Percentiles rank a stretch among this genome's conserved stretches.
These are phyloP conservation scores for Penicillium sclerotiorum DNA, from an alignment of 2,329 filamentous ascomycete genomes.

Conservation along the genomic window DNA sequence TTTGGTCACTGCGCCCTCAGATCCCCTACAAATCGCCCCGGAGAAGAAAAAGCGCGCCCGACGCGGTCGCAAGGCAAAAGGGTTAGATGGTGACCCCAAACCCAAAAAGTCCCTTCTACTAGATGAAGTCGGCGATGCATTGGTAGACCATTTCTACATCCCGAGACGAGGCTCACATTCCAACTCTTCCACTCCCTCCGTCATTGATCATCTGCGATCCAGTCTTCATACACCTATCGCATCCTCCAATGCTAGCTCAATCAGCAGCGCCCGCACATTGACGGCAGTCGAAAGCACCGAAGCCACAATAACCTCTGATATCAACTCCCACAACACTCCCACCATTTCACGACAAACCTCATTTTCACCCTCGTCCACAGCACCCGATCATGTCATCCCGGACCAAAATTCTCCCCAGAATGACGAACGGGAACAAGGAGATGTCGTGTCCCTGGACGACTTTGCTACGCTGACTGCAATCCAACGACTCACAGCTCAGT, in stretches of 20 bases:
- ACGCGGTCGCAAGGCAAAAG: conserved; percentile 10
- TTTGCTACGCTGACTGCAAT: conserved; percentile 36
- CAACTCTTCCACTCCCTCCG: conserved; percentile 2
- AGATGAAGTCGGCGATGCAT: conserved; percentile 24
- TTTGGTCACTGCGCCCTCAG: conserved; percentile 6
- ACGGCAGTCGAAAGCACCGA: conserved; percentile 6
- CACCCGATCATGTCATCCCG: too few species aligned
- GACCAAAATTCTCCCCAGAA: too few species aligned
- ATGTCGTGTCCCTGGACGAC: conserved; percentile 34
- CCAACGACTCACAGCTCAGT: conserved; percentile 32
- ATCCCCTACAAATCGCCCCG: background rate
- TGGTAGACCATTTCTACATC: conserved; percentile 21
- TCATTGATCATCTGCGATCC: conserved; percentile 24
- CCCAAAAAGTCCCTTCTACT: conserved; percentile 20
- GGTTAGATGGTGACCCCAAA: background rate
- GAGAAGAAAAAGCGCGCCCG: conserved; percentile 18
- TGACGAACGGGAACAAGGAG: conserved; percentile 1
- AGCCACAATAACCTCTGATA: conserved; percentile 15
- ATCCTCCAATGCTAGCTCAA: conserved; percentile 15
- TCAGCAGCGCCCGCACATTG: conserved; percentile 20
- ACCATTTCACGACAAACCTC: background rate
- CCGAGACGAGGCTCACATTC: conserved; percentile 2
- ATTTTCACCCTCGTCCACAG: background rate
- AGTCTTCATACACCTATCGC: conserved; percentile 1
- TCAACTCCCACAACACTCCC: background rate